These are phyloP conservation scores for Xylaria castorea DNA, from an alignment of 495 filamentous ascomycete genomes.

Conservation along the genomic window DNA sequence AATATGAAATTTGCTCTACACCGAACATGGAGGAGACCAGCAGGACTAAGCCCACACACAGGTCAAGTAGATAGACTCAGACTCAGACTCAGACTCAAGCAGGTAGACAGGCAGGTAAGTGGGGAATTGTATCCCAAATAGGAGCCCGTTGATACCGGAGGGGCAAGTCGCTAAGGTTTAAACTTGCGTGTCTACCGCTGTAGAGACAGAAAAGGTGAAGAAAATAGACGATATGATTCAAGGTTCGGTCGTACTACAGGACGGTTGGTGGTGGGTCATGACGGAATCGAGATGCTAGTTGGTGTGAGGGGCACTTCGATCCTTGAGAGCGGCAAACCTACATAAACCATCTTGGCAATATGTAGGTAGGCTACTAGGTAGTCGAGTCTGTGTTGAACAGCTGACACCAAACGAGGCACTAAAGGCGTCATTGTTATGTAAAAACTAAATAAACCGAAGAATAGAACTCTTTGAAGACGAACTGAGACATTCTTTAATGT, in stretches of 20 bases:
- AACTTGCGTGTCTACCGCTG: not conserved
- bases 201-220: not conserved
- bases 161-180: not conserved
- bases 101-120: not conserved
- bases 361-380: not conserved
- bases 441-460: not conserved
- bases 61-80: not conserved
- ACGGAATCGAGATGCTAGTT: constrained; percentile 20
- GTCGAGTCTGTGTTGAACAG: not conserved
- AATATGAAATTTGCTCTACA: not conserved
- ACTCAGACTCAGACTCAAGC: not conserved
- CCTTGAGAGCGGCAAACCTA: constrained; percentile 1
- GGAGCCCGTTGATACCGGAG: not conserved
- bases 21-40: constrained; percentile 3
- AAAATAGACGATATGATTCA: not conserved
- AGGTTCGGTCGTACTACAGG: not conserved
- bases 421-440: constrained; percentile 4
- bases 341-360: not conserved
- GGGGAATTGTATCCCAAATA: not conserved
- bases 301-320: not conserved
- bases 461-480: not conserved
- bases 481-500: not conserved
- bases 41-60: not conserved
- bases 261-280: constrained; percentile 22
- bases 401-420: not conserved